Conservation (phyloP, 176 grass and related monocot genomes). For the Triticum urartu region DNA sequence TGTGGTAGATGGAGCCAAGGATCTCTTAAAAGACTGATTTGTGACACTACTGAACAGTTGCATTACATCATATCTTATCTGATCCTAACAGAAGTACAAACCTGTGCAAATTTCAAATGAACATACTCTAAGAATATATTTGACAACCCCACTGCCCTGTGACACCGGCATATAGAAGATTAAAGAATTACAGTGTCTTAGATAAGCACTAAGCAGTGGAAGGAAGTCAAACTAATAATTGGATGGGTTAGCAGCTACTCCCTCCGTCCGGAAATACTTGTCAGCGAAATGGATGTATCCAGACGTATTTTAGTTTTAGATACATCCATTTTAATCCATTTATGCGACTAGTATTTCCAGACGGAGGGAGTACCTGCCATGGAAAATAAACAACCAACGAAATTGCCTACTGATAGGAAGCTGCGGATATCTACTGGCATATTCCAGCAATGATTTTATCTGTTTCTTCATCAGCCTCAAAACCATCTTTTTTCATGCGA, state of each 20-base stretch:
- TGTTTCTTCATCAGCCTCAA: constrained; percentile 56
- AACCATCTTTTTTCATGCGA: constrained; percentile 50
- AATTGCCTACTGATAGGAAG: neutral
- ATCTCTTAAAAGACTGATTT: neutral
- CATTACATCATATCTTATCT: neutral
- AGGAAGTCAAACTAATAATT: neutral
- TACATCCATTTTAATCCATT: too few species aligned
- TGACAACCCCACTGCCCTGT: neutral
- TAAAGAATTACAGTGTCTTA: neutral
- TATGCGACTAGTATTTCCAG: too few species aligned
- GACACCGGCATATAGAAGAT: neutral
- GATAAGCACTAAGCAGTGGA: neutral
- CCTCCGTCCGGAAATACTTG: too few species aligned
- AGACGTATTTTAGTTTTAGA: too few species aligned
- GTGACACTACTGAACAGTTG: neutral
- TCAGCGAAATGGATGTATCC: too few species aligned
- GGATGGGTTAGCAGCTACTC: neutral
- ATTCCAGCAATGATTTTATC: constrained; percentile 43
- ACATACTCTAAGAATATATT: neutral
- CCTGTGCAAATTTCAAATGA: neutral
- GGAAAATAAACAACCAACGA: neutral
- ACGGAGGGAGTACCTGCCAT: neutral
- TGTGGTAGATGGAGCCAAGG: neutral
- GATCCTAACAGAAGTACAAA: neutral
- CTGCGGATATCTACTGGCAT: neutral